Evolutionary conservation across 2,329 filamentous ascomycete species (phyloP).

Genomic region (Botrytis aclada): DNA sequence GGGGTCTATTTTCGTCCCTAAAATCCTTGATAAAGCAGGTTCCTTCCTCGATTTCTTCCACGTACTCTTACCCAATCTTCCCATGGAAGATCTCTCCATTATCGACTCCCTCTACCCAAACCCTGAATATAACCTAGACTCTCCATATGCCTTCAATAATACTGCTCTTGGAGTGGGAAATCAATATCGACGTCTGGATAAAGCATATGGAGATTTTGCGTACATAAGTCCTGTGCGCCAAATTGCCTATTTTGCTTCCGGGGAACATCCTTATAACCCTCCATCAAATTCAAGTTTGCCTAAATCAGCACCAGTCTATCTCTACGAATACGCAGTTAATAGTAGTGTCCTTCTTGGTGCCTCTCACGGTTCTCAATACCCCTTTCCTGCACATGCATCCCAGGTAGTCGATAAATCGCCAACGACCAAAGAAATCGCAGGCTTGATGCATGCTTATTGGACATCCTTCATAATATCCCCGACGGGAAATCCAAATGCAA

Average conservation of each 20-base stretch:
- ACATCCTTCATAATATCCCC: constrained; percentile 32
- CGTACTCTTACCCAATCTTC: constrained; percentile 57
- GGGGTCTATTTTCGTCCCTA: constrained; percentile 61
- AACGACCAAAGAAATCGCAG: constrained; percentile 27
- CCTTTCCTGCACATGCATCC: constrained; percentile 44
- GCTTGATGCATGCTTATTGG: constrained; percentile 37
- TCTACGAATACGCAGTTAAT: constrained; percentile 60
- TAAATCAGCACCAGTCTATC: constrained; percentile 42
- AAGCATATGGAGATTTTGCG: constrained; percentile 61
- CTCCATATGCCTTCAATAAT: constrained; percentile 20
- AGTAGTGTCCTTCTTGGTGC: constrained; percentile 36
- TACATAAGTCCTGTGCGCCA: constrained; percentile 64
- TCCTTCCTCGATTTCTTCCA: constrained; percentile 61
- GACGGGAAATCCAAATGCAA: constrained; percentile 35
- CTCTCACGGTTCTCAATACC: constrained; percentile 45
- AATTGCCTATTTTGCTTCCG: constrained; percentile 48
- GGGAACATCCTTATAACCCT: constrained; percentile 12
- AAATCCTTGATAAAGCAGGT: constrained; percentile 40
- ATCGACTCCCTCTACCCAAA: constrained; percentile 63
- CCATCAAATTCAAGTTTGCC: neutral
- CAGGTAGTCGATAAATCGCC: constrained; percentile 17
- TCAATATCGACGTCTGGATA: constrained; percentile 57
- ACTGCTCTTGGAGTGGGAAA: constrained; percentile 41
- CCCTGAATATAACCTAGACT: constrained; percentile 43
- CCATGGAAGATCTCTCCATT: constrained; percentile 48